phyloP scores from a whole-genome alignment of 1,139 yeast genomes.

The Zygotorulaspora mrakii region DNA sequence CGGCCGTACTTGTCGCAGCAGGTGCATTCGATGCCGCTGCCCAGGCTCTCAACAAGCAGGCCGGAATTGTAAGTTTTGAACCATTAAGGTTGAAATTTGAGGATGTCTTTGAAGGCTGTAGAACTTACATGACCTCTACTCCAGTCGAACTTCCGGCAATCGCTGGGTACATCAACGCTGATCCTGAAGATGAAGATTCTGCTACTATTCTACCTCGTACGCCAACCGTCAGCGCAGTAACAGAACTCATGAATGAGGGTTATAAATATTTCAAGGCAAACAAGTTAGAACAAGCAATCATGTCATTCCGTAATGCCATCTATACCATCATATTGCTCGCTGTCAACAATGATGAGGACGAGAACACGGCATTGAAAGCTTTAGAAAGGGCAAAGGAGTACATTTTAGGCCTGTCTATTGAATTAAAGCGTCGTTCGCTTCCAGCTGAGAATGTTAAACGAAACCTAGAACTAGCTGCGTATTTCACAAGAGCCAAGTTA shows the following conservation, averaged over 20 bases:
- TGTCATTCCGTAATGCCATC: constrained; percentile 71
- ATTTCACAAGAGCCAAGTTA: constrained; percentile 81
- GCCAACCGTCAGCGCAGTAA: constrained; percentile 72
- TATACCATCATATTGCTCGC: constrained; percentile 71
- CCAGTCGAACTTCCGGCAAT: constrained; percentile 69
- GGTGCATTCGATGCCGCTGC: constrained; percentile 97
- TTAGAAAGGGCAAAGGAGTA: constrained; percentile 80
- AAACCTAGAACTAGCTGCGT: constrained; percentile 90
- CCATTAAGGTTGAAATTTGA: constrained; percentile 81
- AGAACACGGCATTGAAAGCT: constrained; percentile 67
- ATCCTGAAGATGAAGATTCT: constrained; percentile 54
- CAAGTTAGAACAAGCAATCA: constrained; percentile 76
- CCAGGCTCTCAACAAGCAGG: constrained; percentile 81
- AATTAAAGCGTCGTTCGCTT: constrained; percentile 77
- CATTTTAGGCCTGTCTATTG: constrained; percentile 86
- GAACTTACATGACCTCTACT: constrained; percentile 69
- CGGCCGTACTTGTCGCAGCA: constrained; percentile 92
- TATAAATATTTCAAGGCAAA: constrained; percentile 80
- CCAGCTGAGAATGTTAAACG: constrained; percentile 72
- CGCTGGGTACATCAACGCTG: constrained; percentile 62
- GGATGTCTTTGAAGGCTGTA: constrained; percentile 77
- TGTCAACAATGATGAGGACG: constrained; percentile 72
- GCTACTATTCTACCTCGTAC: constrained; percentile 58
- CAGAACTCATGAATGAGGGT: constrained; percentile 64
- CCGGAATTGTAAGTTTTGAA: constrained; percentile 80